A percentile compares a stretch with the other conserved stretches of the same genome.
These are phyloP conservation scores for Apophysomyces trapeziformis DNA, from an alignment of 371 early-diverging fungal genomes.

Conservation along the genomic window DNA sequence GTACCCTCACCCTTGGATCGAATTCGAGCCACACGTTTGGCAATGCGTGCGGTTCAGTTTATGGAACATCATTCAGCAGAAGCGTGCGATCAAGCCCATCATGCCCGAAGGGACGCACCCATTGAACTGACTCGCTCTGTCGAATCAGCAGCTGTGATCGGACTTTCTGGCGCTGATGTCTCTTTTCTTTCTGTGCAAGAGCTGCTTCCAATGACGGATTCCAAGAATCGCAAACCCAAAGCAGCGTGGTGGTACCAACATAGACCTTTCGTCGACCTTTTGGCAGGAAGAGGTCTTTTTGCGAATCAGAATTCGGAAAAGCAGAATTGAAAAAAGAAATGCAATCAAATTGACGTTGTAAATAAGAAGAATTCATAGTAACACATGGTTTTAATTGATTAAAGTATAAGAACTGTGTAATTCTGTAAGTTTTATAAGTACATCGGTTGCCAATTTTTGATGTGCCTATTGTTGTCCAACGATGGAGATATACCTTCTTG, in stretches of 20 bases:
- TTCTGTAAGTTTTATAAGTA: too few species aligned
- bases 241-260: constrained; percentile 84
- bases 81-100: constrained; percentile 32
- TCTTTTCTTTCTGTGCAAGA: constrained; percentile 74
- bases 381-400: too few species aligned
- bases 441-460: too few species aligned
- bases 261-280: constrained; percentile 47
- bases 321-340: background rate
- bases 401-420: too few species aligned
- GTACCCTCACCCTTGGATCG: constrained; percentile 97
- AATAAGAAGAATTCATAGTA: too few species aligned
- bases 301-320: constrained; percentile 32
- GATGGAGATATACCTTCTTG: too few species aligned
- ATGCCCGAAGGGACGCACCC: constrained; percentile 35
- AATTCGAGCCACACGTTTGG: constrained; percentile 87
- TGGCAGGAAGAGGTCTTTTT: constrained; percentile 46
- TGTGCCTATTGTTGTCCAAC: too few species aligned
- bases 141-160: constrained; percentile 82
- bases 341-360: background rate
- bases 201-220: constrained; percentile 74
- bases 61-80: constrained; percentile 51
- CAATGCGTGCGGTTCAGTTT: constrained; percentile 73
- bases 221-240: constrained; percentile 73
- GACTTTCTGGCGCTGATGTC: constrained; percentile 79
- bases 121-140: constrained; percentile 63